Percentiles rank a stretch among this genome's conserved stretches.
Conservation (phyloP, 768 basidiomycete species). For the Auriscalpium vulgare region DNA sequence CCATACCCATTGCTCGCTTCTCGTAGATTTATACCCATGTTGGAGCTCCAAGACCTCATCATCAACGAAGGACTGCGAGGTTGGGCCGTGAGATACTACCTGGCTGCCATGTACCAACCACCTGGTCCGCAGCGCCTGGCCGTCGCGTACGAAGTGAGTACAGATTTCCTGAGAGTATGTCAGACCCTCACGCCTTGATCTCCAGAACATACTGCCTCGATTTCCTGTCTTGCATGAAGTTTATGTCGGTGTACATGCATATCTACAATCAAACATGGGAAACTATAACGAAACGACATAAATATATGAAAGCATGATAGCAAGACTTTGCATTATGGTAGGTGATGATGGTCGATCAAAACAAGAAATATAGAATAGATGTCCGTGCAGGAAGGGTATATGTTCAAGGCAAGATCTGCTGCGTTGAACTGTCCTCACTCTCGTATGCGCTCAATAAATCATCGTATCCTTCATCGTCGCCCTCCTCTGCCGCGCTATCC, state of each 20-base stretch:
- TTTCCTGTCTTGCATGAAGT: conserved; percentile 52
- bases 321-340: conserved; percentile 43
- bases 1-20: conserved; percentile 23
- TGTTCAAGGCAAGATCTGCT: not conserved
- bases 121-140: conserved; percentile 29
- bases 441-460: conserved; percentile 77
- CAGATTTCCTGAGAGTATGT: not conserved
- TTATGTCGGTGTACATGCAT: conserved; percentile 52
- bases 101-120: conserved; percentile 39
- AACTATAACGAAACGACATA: not conserved
- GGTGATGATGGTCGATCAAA: conserved; percentile 30
- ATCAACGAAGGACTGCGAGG: conserved; percentile 68
- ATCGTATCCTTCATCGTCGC: conserved; percentile 70
- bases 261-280: conserved; percentile 13
- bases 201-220: conserved; percentile 58
- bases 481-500: conserved; percentile 66
- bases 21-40: conserved; percentile 53
- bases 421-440: conserved; percentile 51
- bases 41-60: conserved; percentile 48
- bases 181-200: not conserved
- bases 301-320: conserved; percentile 2
- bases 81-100: conserved; percentile 68
- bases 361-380: not conserved
- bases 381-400: not conserved
- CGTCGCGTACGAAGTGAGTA: conserved; percentile 54